Evolutionary conservation across 768 basidiomycete species (phyloP), one percentile per base, ranked within the genome.

Genomic region (Psilocybe subaeruginosa): DNA sequence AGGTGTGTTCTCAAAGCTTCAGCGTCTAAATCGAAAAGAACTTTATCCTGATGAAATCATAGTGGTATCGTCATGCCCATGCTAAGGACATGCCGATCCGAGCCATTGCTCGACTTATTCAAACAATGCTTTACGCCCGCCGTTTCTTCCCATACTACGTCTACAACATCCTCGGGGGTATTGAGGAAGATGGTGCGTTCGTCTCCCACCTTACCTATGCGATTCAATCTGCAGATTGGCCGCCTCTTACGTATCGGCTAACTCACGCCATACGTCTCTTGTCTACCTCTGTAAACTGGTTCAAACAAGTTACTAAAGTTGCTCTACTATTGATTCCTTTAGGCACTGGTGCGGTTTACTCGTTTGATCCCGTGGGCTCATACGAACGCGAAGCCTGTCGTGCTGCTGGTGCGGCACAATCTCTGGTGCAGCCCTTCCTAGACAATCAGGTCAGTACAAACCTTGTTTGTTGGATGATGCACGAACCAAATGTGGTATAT

Each of bases 131-230:
- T 29, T 99, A 99, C 74, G 91, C 85, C 43, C 90, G 91, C 64
- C 89, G 97, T 55, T 97, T 97, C 82, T 99, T 99, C 87, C 97
- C 97, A 0, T 99, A 92, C 83, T 99, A 97, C 76, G 91, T 97
- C 33, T 96, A 93, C 82, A 96, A 96, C 76, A 95, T 98, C 71
- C 87, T 98, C 35, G 93, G 94, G 54, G 95, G 95, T 47, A 93
- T 97, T 64, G 95, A 98, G 74, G 95, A 95, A 71, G 95, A 97
- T 72, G 95, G 95, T 95, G 70, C 67, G 91, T 82, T 56, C 12
- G 41, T 60, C 56, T 61, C 58, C 65, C 35, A 45, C 39, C 37
- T 19, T 45, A 17, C 54, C 39, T 29, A 33, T 19, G 48, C 54
- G 19, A 53, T 49, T 35, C 51, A 11, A 29, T 39, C 48, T 30